A percentile compares a stretch with the other conserved stretches of the same genome.
Conservation (phyloP, 352 stramenopile genomes). For the Detonula confervacea region DNA sequence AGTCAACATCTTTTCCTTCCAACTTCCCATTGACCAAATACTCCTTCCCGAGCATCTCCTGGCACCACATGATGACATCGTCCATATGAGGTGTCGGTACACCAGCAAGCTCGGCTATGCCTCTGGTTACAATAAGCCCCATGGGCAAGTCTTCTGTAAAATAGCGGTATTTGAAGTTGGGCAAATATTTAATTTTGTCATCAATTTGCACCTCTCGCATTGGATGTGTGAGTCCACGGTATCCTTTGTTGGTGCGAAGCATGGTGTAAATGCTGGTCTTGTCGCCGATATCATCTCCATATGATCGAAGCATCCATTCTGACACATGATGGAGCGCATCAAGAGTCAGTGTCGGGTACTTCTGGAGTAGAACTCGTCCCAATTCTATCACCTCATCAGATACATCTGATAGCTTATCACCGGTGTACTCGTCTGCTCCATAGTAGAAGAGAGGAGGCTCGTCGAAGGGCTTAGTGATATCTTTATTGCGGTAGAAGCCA, state of each 20-base stretch:
- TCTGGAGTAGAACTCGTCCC: constrained; percentile 43
- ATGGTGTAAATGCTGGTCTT: constrained; percentile 68
- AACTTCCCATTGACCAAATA: constrained; percentile 64
- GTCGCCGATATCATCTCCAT: constrained; percentile 69
- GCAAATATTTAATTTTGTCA: constrained; percentile 60
- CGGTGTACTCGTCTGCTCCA: constrained; percentile 63
- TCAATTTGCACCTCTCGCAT: constrained; percentile 48
- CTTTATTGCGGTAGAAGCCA: constrained; percentile 60
- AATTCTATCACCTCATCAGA: constrained; percentile 65
- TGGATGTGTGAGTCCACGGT: constrained; percentile 61
- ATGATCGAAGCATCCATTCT: constrained; percentile 66
- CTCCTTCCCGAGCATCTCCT: constrained; percentile 60
- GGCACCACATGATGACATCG: constrained; percentile 67
- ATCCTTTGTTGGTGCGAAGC: constrained; percentile 64
- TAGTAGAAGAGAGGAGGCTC: constrained; percentile 71
- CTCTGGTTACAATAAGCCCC: constrained; percentile 60
- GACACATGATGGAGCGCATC: constrained; percentile 48
- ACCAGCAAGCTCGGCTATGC: constrained; percentile 63
- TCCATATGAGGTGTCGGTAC: constrained; percentile 66
- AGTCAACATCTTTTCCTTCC: constrained; percentile 54
- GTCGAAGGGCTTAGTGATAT: constrained; percentile 57
- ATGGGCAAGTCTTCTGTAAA: constrained; percentile 68
- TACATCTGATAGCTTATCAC: constrained; percentile 54
- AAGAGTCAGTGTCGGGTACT: constrained; percentile 54
- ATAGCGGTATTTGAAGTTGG: constrained; percentile 71